Evolutionary conservation across 208 protist genomes (phyloP), one percentile per base, ranked within the genome.

Genomic region (Leishmania tarentolae): DNA sequence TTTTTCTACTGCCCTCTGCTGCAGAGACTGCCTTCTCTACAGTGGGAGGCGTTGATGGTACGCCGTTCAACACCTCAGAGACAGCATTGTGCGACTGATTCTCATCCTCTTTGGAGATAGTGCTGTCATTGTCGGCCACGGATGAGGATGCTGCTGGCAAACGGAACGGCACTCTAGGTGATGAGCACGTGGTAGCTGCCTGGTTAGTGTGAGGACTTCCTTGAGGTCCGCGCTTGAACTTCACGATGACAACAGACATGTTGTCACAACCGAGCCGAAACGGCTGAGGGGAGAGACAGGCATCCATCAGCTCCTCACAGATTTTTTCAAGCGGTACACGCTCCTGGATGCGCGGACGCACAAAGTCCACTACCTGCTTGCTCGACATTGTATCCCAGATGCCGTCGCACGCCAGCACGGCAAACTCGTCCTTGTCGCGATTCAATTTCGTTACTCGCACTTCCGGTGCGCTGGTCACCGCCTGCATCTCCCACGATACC

Each of bases 311-410:
- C 80, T 92, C 83, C 82, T 95, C 91, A 13, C 87, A 90, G 46
- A 97, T 92, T 37, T 83, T 71, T 28, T 84, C 85, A 21, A 95
- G 81, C 9, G 92, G 86, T 40, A 96, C 61, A 19, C 87, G 87
- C 56, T 88, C 66, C 86, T 95, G 88, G 44, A 97, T 83, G n/a
- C 88, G 88, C 31, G 79, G 72, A 0, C 90, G 90, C 73, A 96
- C 91, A 82, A 97, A 96, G 65, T 92, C 87, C 1, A 98, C 87
- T 40, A 97, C 95, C 74, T 96, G 90, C 65, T 98, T 94, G 81
- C 92, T 97, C 68, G 71, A 92, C 87, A 98, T 86, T 68, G 98
- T 92, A 82, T 98, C 96, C 94, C 94, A 98, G 76, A 98, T 98
- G 15, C 97, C 97, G 83, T 98, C 97, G 73, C 97, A 98, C 31